Evolutionary conservation across 2,329 filamentous ascomycete genomes (phyloP).

Genomic region (Teratosphaeria zuluensis): DNA sequence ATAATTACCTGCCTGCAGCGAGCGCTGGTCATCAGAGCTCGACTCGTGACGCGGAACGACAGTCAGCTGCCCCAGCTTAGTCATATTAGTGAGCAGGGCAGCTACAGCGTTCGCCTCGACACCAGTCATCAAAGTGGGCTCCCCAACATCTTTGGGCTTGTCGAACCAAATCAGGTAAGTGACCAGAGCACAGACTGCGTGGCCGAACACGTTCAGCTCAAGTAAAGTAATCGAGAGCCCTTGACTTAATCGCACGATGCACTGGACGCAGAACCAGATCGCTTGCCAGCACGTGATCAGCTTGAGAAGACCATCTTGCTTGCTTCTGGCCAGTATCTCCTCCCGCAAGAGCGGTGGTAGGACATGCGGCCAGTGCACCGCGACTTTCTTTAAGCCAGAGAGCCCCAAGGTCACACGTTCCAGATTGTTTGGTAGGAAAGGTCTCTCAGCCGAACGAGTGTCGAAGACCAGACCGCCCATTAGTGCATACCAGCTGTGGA

Average conservation of each 20-base stretch:
- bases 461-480: constrained; percentile 13
- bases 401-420: neutral
- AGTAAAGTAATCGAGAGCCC: constrained; percentile 10
- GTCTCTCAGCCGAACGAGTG: neutral
- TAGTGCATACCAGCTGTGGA: constrained; percentile 11
- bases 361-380: neutral
- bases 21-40: too few relatives aligned
- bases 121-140: neutral
- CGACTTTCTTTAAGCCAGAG: neutral
- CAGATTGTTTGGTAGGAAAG: neutral
- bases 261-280: constrained; percentile 15
- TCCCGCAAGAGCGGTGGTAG: neutral
- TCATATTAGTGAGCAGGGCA: neutral
- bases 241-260: constrained; percentile 8
- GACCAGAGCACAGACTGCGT: constrained; percentile 13
- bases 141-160: constrained; percentile 14
- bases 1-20: too few relatives aligned
- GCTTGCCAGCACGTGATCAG: constrained; percentile 9
- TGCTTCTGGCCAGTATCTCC: constrained; percentile 9
- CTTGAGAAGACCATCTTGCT: constrained; percentile 10
- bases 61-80: neutral
- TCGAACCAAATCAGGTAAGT: constrained; percentile 16
- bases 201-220: constrained; percentile 15
- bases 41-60: neutral
- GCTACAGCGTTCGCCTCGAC: neutral